Conservation (phyloP, 345 rosid species). For the Lagerstroemia speciosa region DNA sequence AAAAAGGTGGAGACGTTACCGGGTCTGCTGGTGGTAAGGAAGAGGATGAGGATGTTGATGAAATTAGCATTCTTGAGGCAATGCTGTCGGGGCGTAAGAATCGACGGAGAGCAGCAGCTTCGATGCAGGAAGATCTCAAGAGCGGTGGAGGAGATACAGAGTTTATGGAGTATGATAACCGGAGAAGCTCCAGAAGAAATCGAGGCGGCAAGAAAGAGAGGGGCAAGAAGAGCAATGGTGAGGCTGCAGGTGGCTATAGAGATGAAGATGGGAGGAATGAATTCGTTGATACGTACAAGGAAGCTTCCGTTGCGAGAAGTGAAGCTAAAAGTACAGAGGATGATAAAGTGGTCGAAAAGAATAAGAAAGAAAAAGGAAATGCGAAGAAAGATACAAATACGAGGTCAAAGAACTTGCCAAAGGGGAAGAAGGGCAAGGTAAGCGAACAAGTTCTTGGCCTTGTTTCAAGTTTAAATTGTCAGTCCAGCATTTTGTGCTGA, state of each 20-base stretch:
- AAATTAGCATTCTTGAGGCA: conserved; percentile 53
- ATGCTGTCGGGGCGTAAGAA: conserved; percentile 51
- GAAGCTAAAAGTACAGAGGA: conserved; percentile 20
- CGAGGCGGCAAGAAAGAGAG: conserved; percentile 40
- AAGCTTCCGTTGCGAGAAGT: conserved; percentile 20
- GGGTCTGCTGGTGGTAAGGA: conserved; percentile 18
- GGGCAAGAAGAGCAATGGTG: conserved; percentile 26
- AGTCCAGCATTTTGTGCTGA: neutral
- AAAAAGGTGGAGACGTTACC: neutral
- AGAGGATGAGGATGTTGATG: conserved; percentile 35
- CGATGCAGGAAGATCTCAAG: conserved; percentile 27
- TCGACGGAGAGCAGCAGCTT: conserved; percentile 22
- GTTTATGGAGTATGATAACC: conserved; percentile 29
- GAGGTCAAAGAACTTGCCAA: conserved; percentile 51
- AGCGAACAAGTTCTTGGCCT: neutral
- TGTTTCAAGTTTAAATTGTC: neutral
- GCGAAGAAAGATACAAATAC: conserved; percentile 31
- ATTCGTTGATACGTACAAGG: conserved; percentile 17
- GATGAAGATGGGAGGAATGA: conserved; percentile 18
- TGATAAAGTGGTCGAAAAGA: conserved; percentile 13
- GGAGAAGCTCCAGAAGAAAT: conserved; percentile 41
- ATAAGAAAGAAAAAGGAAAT: conserved; percentile 24
- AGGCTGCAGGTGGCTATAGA: conserved; percentile 18
- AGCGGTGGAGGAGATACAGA: conserved; percentile 30
- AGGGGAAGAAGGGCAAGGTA: conserved; percentile 84